These are phyloP conservation scores for Colletotrichum sp. DNA, from an alignment of 2,329 filamentous ascomycete genomes.

Conservation along the genomic window DNA sequence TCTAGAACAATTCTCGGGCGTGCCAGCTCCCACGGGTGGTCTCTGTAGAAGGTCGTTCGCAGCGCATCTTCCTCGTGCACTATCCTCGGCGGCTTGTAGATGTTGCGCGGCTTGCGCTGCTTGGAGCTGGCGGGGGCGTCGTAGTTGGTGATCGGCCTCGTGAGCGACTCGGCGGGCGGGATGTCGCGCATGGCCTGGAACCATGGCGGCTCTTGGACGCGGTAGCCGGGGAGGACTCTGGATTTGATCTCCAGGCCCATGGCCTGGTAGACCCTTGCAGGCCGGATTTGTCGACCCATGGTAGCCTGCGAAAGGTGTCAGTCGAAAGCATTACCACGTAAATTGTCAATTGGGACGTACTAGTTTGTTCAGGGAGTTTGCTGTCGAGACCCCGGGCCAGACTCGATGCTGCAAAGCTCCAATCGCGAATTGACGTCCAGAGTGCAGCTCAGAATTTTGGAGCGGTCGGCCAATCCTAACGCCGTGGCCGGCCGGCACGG, in stretches of 20 bases:
- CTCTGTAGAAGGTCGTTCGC: constrained; percentile 82
- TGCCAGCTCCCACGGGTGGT: constrained; percentile 97
- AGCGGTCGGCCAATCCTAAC: constrained; percentile 22
- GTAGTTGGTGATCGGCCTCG: constrained; percentile 55
- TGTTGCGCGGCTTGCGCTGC: constrained; percentile 69
- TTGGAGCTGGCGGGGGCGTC: constrained; percentile 49
- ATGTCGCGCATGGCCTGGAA: constrained; percentile 55
- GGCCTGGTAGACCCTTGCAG: constrained; percentile 52
- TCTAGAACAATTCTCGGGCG: constrained; percentile 86
- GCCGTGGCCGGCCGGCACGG: constrained; percentile 2
- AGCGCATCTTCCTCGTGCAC: constrained; percentile 84
- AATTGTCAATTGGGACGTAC: neutral
- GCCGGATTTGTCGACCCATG: constrained; percentile 52
- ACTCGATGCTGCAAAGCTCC: neutral
- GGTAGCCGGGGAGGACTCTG: constrained; percentile 38
- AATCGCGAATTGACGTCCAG: neutral
- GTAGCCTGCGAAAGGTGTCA: constrained; percentile 1
- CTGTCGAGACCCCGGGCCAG: neutral
- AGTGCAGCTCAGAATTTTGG: constrained; percentile 21
- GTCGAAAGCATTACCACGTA: accelerated
- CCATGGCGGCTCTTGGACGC: constrained; percentile 50
- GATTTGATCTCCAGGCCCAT: constrained; percentile 49
- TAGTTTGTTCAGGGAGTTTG: neutral
- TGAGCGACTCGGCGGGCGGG: constrained; percentile 64
- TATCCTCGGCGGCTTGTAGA: constrained; percentile 83